Evolutionary conservation across 2,329 filamentous ascomycete genomes (phyloP).

Genomic region (Penicillium oxalicum): DNA sequence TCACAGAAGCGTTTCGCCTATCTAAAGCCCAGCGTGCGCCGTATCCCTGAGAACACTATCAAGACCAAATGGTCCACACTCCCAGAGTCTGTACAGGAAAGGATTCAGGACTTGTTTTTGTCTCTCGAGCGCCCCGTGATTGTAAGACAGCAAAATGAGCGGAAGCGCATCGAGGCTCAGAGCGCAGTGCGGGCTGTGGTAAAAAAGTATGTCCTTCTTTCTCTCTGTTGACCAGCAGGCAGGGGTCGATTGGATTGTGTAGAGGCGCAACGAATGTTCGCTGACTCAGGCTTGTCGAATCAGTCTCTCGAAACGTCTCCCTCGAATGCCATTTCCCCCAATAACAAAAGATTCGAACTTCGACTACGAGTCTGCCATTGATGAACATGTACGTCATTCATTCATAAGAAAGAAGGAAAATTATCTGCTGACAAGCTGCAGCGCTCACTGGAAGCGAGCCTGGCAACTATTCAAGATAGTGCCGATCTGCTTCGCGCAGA

Average conservation of each 20-base stretch:
- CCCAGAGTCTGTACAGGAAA: conserved; percentile 39
- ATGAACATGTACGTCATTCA: conserved; percentile 35
- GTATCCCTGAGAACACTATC: conserved; percentile 39
- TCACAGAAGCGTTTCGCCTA: conserved; percentile 32
- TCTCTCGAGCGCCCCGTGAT: conserved; percentile 41
- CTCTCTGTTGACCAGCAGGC: not conserved
- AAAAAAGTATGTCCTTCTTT: conserved; percentile 31
- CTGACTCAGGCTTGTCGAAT: not conserved
- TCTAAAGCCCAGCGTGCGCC: conserved; percentile 37
- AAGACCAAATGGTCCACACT: conserved; percentile 44
- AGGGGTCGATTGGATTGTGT: not conserved
- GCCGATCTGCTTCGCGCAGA: conserved; percentile 37
- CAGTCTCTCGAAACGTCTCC: conserved; percentile 38
- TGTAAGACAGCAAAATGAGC: conserved; percentile 37
- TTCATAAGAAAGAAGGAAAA: not conserved
- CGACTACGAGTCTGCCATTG: conserved; percentile 40
- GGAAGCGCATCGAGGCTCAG: conserved; percentile 39
- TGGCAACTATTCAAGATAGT: conserved; percentile 37
- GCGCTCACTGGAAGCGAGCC: conserved; percentile 34
- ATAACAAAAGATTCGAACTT: conserved; percentile 39
- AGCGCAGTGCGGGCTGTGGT: conserved; percentile 37
- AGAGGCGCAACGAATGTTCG: not conserved
- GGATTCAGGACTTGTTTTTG: conserved; percentile 38
- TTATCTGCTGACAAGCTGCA: conserved; percentile 16
- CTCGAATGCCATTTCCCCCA: conserved; percentile 44